Conservation (phyloP, 192 early-diverging fungal species). For the Backusella tuberculispora region DNA sequence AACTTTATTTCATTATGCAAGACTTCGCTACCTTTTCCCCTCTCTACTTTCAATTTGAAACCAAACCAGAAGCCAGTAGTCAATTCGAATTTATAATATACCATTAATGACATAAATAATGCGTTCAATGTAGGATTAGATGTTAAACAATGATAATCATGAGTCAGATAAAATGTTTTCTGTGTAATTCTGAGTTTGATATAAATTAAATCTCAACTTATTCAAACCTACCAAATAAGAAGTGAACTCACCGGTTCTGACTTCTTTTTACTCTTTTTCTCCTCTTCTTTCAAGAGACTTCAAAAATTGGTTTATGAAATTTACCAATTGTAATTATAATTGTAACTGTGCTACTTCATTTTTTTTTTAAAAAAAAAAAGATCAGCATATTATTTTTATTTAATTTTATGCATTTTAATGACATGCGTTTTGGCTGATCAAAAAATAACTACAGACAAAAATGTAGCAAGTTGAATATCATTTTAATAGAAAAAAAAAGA, state of each 20-base stretch:
- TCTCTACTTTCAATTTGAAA: no score
- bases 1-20: no score
- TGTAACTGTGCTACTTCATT: no score
- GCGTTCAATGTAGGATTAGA: no score
- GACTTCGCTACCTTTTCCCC: no score
- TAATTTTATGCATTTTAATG: constrained; percentile 13
- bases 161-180: neutral
- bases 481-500: neutral
- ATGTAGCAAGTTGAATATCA: neutral
- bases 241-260: neutral
- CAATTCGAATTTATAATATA: no score
- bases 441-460: neutral
- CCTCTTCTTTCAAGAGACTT: no score
- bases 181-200: constrained; percentile 1
- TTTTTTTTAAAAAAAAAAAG: neutral
- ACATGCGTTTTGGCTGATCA: neutral
- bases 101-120: no score
- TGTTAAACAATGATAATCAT: no score
- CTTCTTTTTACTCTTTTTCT: neutral
- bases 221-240: neutral
- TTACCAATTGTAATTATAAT: no score
- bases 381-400: constrained; percentile 10
- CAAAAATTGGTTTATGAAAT: no score
- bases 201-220: neutral
- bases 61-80: no score